Base-by-base conservation (phyloP, 1,284 basidiomycete species). In the Rhodotorula sp. region DNA sequence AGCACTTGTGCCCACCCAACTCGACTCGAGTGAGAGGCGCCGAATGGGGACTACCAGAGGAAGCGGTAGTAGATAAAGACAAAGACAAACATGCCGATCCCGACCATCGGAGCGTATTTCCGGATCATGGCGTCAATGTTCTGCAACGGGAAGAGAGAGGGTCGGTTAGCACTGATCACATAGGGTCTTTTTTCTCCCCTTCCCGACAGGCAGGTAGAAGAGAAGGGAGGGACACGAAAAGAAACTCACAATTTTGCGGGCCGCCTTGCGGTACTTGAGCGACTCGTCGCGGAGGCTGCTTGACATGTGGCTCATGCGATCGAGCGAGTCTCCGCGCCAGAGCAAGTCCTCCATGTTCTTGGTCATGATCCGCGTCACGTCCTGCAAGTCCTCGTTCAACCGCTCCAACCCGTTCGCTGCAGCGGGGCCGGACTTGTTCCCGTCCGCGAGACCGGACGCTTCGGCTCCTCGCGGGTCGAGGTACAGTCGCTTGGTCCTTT, bases 341-440 rank as follows among this genome's bases (percentile, higher is more conserved):
- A 99, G 83, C 68, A 99, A 83, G 82, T 99, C 97, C 82, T 99
- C 97, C 95, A 99, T 99, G 81, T 99, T 99, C 84, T 99, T 99
- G n/a, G 95, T 98, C 97, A 99, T 99, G 83, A 99, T 98, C 77
- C 92, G 85, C 62, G 95, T 98, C 69, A 99, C 95, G 79, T 99
- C 95, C 80, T 95, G 93, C 64, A 99, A 84, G 77, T 99, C 95
- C 79, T 95, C 93, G 80, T 98, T 98, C 61, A 99, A 85, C 81
- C 87, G 89, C 81, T 95, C 93, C 66, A 99, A 81, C 71, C 81
- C 68, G 65, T 72, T 64, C 31, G 45, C 62, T 10, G 54, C 28
- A n/a, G 34, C 34, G 34, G 26, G 26, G n/a, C n/a, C 55, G 0
- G 73, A 70, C 16, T 66, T 64, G 54, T 55, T 55, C 12, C 26